Conservation (phyloP, 2,329 filamentous ascomycete species). For the Aspergillus versicolor region DNA sequence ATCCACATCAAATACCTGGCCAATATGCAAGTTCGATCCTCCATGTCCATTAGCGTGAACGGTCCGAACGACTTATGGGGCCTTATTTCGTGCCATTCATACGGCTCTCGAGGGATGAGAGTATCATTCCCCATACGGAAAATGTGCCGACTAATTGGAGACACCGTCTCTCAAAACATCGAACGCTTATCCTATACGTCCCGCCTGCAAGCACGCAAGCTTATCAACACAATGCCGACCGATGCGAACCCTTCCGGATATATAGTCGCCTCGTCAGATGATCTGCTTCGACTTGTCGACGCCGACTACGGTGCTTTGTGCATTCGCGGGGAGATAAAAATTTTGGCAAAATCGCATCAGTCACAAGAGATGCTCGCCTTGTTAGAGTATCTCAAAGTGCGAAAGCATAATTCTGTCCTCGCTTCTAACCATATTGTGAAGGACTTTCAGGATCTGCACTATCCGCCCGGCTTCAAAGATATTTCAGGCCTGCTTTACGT, state of each 20-base stretch:
- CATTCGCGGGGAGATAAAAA: slow-evolving; percentile 84
- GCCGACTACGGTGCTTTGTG: slow-evolving; percentile 84
- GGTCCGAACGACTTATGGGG: slow-evolving; percentile 86
- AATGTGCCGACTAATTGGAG: slow-evolving; percentile 85
- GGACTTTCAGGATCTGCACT: slow-evolving; percentile 80
- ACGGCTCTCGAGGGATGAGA: slow-evolving; percentile 80
- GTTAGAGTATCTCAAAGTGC: slow-evolving; percentile 79
- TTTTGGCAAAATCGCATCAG: slow-evolving; percentile 71
- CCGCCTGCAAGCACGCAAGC: slow-evolving; percentile 77
- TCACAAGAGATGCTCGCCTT: slow-evolving; percentile 81
- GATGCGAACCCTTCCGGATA: slow-evolving; percentile 82
- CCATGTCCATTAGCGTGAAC: slow-evolving; percentile 92
- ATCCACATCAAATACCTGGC: slow-evolving; percentile 82
- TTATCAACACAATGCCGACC: slow-evolving; percentile 83
- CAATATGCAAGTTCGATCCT: slow-evolving; percentile 90
- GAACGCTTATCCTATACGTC: slow-evolving; percentile 85
- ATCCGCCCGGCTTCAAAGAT: slow-evolving; percentile 73
- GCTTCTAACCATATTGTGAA: slow-evolving; percentile 72
- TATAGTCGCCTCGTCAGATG: slow-evolving; percentile 85
- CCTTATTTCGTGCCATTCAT: slow-evolving; percentile 80
- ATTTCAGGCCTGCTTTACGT: slow-evolving; percentile 81
- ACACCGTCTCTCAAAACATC: slow-evolving; percentile 82
- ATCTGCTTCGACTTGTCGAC: slow-evolving; percentile 78
- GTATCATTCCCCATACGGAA: slow-evolving; percentile 89
- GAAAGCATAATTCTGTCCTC: slow-evolving; percentile 70